phyloP scores from a whole-genome alignment of 768 basidiomycete species.

The Tephrocybe rancida region DNA sequence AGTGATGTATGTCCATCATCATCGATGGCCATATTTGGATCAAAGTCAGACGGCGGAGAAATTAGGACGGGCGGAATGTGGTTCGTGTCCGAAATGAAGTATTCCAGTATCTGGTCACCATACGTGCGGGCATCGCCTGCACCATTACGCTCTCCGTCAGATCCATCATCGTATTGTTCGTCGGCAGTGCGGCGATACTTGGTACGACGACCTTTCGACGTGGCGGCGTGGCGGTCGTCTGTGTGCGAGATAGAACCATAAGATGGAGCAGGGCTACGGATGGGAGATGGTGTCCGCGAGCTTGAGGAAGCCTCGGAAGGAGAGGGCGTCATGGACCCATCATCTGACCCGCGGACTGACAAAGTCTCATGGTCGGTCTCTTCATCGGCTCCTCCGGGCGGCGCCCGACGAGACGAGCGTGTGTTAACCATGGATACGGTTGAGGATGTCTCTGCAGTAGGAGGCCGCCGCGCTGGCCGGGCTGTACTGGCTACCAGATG shows the following conservation, averaged over 20 bases:
- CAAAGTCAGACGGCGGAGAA: constrained; percentile 86
- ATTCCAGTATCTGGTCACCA: constrained; percentile 95
- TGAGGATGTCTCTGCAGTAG: constrained; percentile 35
- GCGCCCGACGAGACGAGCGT: constrained; percentile 62
- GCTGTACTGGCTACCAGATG: constrained; percentile 81
- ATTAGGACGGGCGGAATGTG: constrained; percentile 88
- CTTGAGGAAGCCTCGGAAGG: constrained; percentile 84
- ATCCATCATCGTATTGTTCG: constrained; percentile 45
- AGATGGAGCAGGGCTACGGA: constrained; percentile 57
- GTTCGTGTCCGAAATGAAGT: constrained; percentile 96
- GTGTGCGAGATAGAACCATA: constrained; percentile 43
- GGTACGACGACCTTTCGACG: constrained; percentile 40
- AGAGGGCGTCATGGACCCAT: constrained; percentile 88
- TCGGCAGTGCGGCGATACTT: constrained; percentile 49
- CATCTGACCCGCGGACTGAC: constrained; percentile 79
- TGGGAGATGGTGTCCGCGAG: constrained; percentile 93
- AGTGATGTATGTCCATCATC: constrained; percentile 97
- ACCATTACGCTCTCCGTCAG: constrained; percentile 53
- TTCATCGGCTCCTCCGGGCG: constrained; percentile 47
- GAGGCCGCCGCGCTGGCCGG: constrained; percentile 49
- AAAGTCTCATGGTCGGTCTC: constrained; percentile 65
- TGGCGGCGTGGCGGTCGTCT: constrained; percentile 38
- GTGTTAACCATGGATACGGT: constrained; percentile 47
- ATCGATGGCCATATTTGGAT: constrained; percentile 95
- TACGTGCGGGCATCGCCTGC: constrained; percentile 67